These are phyloP conservation scores for Aspergillus chevalieri DNA, from an alignment of 2,329 filamentous ascomycete genomes.

Conservation along the genomic window DNA sequence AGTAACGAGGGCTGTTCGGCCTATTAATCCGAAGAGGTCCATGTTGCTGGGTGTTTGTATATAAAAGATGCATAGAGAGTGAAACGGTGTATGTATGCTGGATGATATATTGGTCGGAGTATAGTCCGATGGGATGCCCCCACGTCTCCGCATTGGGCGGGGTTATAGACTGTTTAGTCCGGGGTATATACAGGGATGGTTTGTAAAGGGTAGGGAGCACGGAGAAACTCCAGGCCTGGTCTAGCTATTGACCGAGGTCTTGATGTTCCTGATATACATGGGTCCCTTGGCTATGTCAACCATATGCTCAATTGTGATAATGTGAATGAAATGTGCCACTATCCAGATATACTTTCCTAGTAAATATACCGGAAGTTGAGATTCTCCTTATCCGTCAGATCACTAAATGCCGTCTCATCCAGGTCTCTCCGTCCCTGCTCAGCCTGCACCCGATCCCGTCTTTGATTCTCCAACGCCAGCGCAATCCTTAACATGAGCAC, in stretches of 20 bases:
- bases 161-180: too few species aligned
- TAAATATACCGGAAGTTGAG: conserved; percentile 29
- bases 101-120: too few species aligned
- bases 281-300: too few species aligned
- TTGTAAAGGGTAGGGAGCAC: too few species aligned
- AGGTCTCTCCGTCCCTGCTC: conserved; percentile 8
- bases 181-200: too few species aligned
- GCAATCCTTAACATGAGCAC: conserved; percentile 8
- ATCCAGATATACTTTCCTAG: conserved; percentile 1
- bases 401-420: conserved; percentile 42
- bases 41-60: conserved; percentile 4
- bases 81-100: not conserved
- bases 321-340: too few species aligned
- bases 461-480: conserved; percentile 16
- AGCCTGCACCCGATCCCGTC: conserved; percentile 6
- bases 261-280: too few species aligned
- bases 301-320: too few species aligned
- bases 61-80: not conserved
- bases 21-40: conserved; percentile 17
- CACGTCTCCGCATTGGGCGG: too few species aligned
- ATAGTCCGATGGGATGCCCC: too few species aligned
- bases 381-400: conserved; percentile 46
- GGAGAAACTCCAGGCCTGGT: too few species aligned
- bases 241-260: too few species aligned
- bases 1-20: conserved; percentile 29